Evolutionary conservation across 805 yeast species (phyloP), one percentile per base, ranked within the genome.

Genomic region (Pichia scutulata): DNA sequence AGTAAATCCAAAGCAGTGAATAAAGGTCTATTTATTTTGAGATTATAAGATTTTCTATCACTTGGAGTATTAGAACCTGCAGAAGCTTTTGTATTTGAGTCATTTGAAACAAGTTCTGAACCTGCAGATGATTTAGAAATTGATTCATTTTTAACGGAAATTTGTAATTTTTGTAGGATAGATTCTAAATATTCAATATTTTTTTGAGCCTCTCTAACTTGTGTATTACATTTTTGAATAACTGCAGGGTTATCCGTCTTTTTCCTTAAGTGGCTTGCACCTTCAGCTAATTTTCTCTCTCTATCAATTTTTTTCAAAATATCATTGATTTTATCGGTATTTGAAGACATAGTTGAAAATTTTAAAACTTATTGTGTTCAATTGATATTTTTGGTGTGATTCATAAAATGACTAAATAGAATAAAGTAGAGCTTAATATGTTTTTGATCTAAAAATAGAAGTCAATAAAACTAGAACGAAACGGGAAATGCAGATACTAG

Each of bases 131-230:
- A 18, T 25, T 41, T 41, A 22, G 46, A 42, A 26, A 46, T 36
- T 47, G 61, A 30, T 33, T 33, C 37, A 25, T 26, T 26, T 25
- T 18, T 22, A 14, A 21, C n/a, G 8, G n/a, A 16, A n/a, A 46
- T 49, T 39, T 73, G 69, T 48, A 89, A 70, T 58, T 84, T 85
- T 48, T 76, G 74, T 57, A 93, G 72, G 7, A 89, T 81, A 52
- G 86, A 86, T 63, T 85, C 86, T 55, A 93, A 76, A 61, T 92
- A 93, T 57, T 88, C 90, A 57, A 93, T 86, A 66, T 92, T 93
- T 57, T 88, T 82, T 61, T 87, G 88, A 3, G 97, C 90, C 61
- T 93, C 99, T 55, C 92, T 74, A 58, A 93, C 89, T 60, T 84
- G 88, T 25, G 89, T 81, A 68, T 89, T 90, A 72, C 97, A 90